Percentiles rank a stretch among this genome's conserved stretches.
Conservation (phyloP, 1,284 basidiomycete genomes). For the Ganoderma lingzhi region DNA sequence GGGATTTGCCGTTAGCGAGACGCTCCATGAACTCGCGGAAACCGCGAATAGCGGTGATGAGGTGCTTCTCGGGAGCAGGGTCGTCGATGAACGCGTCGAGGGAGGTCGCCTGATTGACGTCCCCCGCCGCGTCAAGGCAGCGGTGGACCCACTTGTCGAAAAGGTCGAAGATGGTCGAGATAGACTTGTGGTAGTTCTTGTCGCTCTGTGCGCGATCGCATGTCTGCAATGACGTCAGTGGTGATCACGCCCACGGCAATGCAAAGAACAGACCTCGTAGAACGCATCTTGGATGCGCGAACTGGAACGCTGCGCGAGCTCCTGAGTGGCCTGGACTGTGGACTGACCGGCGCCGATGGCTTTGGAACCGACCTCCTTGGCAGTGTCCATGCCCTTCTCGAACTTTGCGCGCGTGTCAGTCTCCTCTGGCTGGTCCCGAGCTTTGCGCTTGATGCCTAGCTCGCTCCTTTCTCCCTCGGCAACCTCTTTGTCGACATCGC, state of each 20-base stretch:
- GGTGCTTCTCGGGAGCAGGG: constrained; percentile 62
- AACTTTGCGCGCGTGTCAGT: constrained; percentile 53
- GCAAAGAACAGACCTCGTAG: constrained; percentile 50
- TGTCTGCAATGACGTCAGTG: constrained; percentile 48
- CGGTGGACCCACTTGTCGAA: constrained; percentile 63
- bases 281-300: constrained; percentile 57
- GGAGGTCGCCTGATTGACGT: constrained; percentile 50
- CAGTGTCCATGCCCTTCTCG: constrained; percentile 69
- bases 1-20: constrained; percentile 52
- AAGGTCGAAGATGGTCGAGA: constrained; percentile 63
- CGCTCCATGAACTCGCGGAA: constrained; percentile 59
- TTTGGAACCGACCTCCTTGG: constrained; percentile 61
- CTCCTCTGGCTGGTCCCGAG: constrained; percentile 53
- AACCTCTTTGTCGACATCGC: constrained; percentile 62
- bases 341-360: constrained; percentile 62
- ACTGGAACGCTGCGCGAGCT: constrained; percentile 51
- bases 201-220: constrained; percentile 69
- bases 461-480: constrained; percentile 64
- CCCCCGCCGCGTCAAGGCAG: constrained; percentile 57
- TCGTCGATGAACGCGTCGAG: constrained; percentile 65
- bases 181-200: constrained; percentile 59
- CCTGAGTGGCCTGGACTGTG: constrained; percentile 49
- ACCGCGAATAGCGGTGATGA: constrained; percentile 55
- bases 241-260: not conserved
- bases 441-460: constrained; percentile 59